phyloP scores from a whole-genome alignment of 768 basidiomycete genomes.

The Kondoa subrosea region DNA sequence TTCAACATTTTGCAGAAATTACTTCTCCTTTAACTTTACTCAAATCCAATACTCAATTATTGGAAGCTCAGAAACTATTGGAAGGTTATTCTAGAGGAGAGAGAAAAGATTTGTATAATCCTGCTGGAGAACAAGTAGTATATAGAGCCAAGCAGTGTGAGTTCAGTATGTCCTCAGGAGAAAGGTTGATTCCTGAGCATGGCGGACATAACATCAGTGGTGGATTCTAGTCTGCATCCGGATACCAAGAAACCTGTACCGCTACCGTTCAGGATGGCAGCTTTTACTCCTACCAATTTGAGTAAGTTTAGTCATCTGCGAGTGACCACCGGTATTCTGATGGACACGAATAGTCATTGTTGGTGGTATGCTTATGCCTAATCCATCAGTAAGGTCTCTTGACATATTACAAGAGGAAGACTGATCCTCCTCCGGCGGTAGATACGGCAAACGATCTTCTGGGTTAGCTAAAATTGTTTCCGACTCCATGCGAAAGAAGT shows the following conservation, averaged over 20 bases:
- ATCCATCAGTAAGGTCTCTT: conserved; percentile 27
- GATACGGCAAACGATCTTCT: background rate
- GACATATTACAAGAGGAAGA: no score
- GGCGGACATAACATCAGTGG: conserved; percentile 13
- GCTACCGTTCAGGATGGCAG: conserved; percentile 35
- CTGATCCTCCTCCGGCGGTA: no score
- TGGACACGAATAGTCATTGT: conserved; percentile 18
- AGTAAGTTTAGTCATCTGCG: conserved; percentile 22
- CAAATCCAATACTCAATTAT: conserved; percentile 20
- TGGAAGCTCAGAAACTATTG: conserved; percentile 21
- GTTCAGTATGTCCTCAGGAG: background rate
- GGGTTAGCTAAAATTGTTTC: background rate
- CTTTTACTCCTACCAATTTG: conserved; percentile 37
- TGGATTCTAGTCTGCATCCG: conserved; percentile 26
- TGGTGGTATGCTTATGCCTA: conserved; percentile 37
- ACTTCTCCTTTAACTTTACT: conserved; percentile 29
- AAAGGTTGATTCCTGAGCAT: background rate
- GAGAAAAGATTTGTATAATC: conserved; percentile 21
- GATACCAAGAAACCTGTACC: conserved; percentile 32
- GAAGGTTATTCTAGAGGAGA: conserved; percentile 21
- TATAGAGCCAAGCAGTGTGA: conserved; percentile 26
- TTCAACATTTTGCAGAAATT: conserved; percentile 25
- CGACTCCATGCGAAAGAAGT: background rate
- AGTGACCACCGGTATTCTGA: background rate
- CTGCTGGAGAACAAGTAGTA: conserved; percentile 19